Base-by-base conservation (phyloP, 148 eudicot genomes). In the Silene uniflora region DNA sequence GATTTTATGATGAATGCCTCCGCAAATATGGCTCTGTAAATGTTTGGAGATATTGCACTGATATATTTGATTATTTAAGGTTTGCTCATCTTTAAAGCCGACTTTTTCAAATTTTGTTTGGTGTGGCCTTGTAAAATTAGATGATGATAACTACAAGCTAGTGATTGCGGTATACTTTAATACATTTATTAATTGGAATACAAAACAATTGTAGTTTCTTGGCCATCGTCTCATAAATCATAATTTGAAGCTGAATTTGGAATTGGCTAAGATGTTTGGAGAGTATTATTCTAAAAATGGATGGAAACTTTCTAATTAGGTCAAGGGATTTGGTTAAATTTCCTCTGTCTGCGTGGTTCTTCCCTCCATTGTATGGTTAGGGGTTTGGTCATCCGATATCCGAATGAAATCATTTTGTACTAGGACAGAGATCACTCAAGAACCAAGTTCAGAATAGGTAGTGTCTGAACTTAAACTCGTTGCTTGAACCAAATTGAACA, bases 11-110 rank as follows among this genome's bases (percentile, higher is more conserved):
- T 64, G 98, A 95, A 84, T 95, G 97, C 80, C 83, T 88, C 25
- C 87, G 96, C 58, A 94, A 94, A 84, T 94, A 94, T 88, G 98
- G 98, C 75, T 89, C 98, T 73, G 90, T 80, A 63, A 89, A 90
- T 84, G 97, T 94, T 75, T 94, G 97, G 98, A 90, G 91, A 90
- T 92, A 92, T 74, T 95, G 98, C 88, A 92, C 97, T 8, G 96
- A 95, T 62, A 84, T 95, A 71, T 95, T 95, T 78, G 98, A 95
- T 86, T 95, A 95, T 79, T 78, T 95, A 65, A 91, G 98, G 98
- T 94, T 79, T 84, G 91, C 71, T 59, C 39, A 24, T 77, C 5
- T 19, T 49, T 49, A 0, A 60, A 8, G 8, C 23, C 0, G 23
- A 16, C 14, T 52, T 29, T 24, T 17, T 25, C n/a, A n/a, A 19